Percentiles rank a stretch among this genome's conserved stretches.
These are phyloP conservation scores for Penicillium manginii DNA, from an alignment of 495 filamentous ascomycete genomes.

Conservation along the genomic window DNA sequence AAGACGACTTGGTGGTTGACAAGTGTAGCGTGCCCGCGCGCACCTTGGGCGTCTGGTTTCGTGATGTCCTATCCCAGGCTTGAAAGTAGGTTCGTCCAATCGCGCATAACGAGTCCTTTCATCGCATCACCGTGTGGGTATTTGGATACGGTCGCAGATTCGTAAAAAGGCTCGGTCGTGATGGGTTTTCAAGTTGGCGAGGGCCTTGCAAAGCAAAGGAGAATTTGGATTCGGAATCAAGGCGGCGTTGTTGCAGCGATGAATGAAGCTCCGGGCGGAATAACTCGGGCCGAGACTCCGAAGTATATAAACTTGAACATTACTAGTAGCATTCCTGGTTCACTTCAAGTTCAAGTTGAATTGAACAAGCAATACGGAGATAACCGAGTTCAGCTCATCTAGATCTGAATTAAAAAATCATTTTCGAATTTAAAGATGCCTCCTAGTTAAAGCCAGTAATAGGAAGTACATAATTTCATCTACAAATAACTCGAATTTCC, in stretches of 20 bases:
- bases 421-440: too few species aligned
- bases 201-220: not conserved
- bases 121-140: slow-evolving; percentile 27
- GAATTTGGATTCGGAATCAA: not conserved
- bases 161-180: not conserved
- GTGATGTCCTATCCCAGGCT: slow-evolving; percentile 16
- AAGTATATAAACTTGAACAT: slow-evolving; percentile 12
- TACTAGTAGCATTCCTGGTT: too few species aligned
- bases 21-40: slow-evolving; percentile 25
- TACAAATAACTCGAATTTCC: too few species aligned
- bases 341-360: too few species aligned
- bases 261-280: slow-evolving; percentile 18
- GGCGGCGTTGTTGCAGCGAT: slow-evolving; percentile 5
- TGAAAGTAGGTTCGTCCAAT: slow-evolving; percentile 19
- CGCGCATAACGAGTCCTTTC: slow-evolving; percentile 27
- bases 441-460: too few species aligned
- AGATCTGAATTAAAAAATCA: too few species aligned
- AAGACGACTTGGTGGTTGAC: not conserved
- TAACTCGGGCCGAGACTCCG: slow-evolving; percentile 10
- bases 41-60: slow-evolving; percentile 5
- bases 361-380: not conserved
- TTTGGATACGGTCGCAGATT: not conserved
- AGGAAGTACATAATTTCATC: too few species aligned
- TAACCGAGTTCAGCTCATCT: too few species aligned
- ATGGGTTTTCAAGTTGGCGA: slow-evolving; percentile 7